phyloP scores from a whole-genome alignment of 2,329 filamentous ascomycete genomes.

The Byssoonygena ceratinophila region DNA sequence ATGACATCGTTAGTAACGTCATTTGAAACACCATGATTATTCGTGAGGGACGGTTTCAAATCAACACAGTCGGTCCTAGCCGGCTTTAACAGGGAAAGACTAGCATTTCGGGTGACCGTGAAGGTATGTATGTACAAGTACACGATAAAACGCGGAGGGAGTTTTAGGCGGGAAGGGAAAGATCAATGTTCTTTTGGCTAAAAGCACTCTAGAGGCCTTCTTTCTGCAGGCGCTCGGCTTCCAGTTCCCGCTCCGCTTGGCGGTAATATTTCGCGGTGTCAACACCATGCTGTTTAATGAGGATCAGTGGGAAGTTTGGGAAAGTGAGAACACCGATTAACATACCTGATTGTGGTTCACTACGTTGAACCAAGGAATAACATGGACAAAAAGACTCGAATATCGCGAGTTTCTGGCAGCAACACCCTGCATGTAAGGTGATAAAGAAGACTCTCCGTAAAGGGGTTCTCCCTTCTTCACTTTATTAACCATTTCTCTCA shows the following conservation, averaged over 20 bases:
- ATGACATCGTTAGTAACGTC: neutral
- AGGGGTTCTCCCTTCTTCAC: slow-evolving; percentile 85
- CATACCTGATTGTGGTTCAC: slow-evolving; percentile 74
- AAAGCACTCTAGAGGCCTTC: slow-evolving; percentile 17
- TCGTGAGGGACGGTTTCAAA: neutral
- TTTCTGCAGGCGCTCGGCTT: slow-evolving; percentile 53
- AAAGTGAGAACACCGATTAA: too few relatives aligned
- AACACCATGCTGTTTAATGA: slow-evolving; percentile 61
- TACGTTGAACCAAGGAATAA: slow-evolving; percentile 95
- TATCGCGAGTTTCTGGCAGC: slow-evolving; percentile 88
- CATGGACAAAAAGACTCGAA: slow-evolving; percentile 68
- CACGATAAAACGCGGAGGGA: neutral
- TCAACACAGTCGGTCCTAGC: neutral
- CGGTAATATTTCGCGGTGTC: slow-evolving; percentile 98
- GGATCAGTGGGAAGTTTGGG: neutral
- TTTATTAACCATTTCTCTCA: slow-evolving; percentile 94
- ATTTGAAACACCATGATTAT: neutral
- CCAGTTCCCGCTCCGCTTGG: slow-evolving; percentile 86
- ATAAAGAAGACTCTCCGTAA: slow-evolving; percentile 69
- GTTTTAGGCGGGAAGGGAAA: slow-evolving; percentile 10
- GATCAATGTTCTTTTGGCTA: slow-evolving; percentile 15
- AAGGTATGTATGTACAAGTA: slow-evolving; percentile 13
- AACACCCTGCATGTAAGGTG: slow-evolving; percentile 86
- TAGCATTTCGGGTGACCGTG: neutral
- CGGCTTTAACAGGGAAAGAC: neutral